Percentiles rank a stretch among this genome's conserved stretches.
Conservation (phyloP, 2,329 filamentous ascomycete species). For the Arthrinium puccinioides region DNA sequence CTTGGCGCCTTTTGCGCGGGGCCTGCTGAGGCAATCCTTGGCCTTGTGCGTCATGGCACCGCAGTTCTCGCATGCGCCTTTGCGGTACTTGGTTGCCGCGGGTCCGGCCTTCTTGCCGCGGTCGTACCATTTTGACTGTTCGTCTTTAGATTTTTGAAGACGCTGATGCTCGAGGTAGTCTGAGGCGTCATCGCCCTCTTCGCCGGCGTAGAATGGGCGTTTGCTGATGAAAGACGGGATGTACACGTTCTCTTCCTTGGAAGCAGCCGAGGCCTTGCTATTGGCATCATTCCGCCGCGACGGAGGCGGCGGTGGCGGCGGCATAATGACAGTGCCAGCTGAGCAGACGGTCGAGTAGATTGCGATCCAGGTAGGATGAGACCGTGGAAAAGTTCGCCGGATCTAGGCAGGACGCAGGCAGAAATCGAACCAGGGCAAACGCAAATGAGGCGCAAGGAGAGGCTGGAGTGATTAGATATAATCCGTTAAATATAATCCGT, state of each 20-base stretch:
- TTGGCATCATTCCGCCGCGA: conserved; percentile 21
- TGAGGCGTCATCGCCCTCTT: conserved; percentile 65
- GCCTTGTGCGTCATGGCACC: conserved; percentile 94
- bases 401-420: too few relatives aligned
- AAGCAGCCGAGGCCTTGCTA: conserved; percentile 31
- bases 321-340: conserved; percentile 26
- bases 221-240: conserved; percentile 98
- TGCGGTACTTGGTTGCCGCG: conserved; percentile 92
- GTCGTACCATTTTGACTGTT: conserved; percentile 81
- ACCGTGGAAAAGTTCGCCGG: too few relatives aligned
- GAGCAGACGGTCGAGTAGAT: too few relatives aligned
- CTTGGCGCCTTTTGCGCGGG: conserved; percentile 80
- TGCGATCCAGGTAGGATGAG: too few relatives aligned
- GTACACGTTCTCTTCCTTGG: conserved; percentile 94
- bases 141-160: conserved; percentile 62
- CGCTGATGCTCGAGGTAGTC: conserved; percentile 98
- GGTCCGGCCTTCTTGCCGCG: conserved; percentile 77
- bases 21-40: conserved; percentile 86
- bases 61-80: conserved; percentile 98
- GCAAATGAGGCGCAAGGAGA: too few relatives aligned
- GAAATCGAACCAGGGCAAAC: too few relatives aligned
- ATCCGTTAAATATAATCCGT: too few relatives aligned
- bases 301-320: conserved; percentile 29
- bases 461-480: too few relatives aligned
- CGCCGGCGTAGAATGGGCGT: conserved; percentile 87